phyloP scores from a whole-genome alignment of 2,329 filamentous ascomycete species.

The Xylariaceae sp. region DNA sequence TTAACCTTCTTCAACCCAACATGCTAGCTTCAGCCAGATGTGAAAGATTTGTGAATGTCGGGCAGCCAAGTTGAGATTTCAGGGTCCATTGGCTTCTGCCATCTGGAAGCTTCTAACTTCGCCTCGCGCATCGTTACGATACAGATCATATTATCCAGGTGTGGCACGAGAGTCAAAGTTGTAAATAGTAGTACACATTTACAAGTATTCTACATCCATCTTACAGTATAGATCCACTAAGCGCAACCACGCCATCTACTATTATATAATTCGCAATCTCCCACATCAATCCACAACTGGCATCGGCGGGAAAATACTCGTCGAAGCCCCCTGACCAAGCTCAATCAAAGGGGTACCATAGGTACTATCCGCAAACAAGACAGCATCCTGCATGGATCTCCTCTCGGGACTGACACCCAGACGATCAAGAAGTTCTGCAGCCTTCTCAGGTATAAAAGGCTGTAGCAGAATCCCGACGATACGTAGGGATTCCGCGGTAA shows the following conservation, averaged over 20 bases:
- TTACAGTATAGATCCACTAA: too few relatives aligned
- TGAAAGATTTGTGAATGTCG: too few relatives aligned
- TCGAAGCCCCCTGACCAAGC: slow-evolving; percentile 37
- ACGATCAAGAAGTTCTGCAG: slow-evolving; percentile 68
- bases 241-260: slow-evolving; percentile 5
- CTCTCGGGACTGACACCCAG: slow-evolving; percentile 66
- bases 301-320: slow-evolving; percentile 53
- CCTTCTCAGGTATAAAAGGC: slow-evolving; percentile 84
- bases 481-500: slow-evolving; percentile 72
- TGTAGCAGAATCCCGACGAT: slow-evolving; percentile 82
- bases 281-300: slow-evolving; percentile 37
- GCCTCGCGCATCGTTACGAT: too few relatives aligned
- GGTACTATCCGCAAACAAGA: slow-evolving; percentile 59
- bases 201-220: too few relatives aligned
- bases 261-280: background rate
- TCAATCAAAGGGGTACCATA: slow-evolving; percentile 59
- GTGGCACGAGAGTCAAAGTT: too few relatives aligned
- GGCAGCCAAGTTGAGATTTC: too few relatives aligned
- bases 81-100: too few relatives aligned
- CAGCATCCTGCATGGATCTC: slow-evolving; percentile 62
- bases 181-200: too few relatives aligned
- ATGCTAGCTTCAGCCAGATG: too few relatives aligned
- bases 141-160: too few relatives aligned
- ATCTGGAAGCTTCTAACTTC: too few relatives aligned
- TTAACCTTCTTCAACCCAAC: too few relatives aligned